Conservation (phyloP, 2,329 filamentous ascomycete genomes). For the Ophiocordyceps robertsii region DNA sequence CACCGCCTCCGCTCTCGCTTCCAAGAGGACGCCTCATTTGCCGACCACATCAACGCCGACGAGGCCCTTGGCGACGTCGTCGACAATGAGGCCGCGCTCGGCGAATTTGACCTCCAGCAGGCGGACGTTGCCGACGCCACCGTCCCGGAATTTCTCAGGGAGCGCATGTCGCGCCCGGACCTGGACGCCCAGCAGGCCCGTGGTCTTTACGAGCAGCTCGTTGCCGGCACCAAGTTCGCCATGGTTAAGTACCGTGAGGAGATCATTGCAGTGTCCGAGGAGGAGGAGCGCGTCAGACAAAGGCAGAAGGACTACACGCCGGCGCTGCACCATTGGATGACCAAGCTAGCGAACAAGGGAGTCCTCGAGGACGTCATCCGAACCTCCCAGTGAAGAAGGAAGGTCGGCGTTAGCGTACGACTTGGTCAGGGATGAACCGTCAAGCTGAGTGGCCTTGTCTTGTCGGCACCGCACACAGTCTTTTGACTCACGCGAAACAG, state of each 20-base stretch:
- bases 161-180: slow-evolving; percentile 4
- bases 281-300: slow-evolving; percentile 37
- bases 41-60: slow-evolving; percentile 9
- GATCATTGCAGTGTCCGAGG: slow-evolving; percentile 26
- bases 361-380: slow-evolving; percentile 33
- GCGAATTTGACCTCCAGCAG: slow-evolving; percentile 15
- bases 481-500: no score
- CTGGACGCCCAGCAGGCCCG: slow-evolving; percentile 14
- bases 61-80: slow-evolving; percentile 8
- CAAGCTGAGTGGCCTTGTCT: no score
- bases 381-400: slow-evolving; percentile 3
- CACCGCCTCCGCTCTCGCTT: slow-evolving; percentile 21
- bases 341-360: slow-evolving; percentile 53
- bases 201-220: slow-evolving; percentile 24
- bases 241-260: slow-evolving; percentile 36
- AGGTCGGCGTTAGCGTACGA: not conserved
- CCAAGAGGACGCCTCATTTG: slow-evolving; percentile 8
- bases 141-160: slow-evolving; percentile 6
- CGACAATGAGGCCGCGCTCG: slow-evolving; percentile 10
- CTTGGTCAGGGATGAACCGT: no score
- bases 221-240: slow-evolving; percentile 25
- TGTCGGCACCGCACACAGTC: no score
- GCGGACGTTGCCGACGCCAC: slow-evolving; percentile 10
- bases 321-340: slow-evolving; percentile 55
- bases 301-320: slow-evolving; percentile 56